phyloP scores from a whole-genome alignment of 148 eudicot species.

The Beta vulgaris region DNA sequence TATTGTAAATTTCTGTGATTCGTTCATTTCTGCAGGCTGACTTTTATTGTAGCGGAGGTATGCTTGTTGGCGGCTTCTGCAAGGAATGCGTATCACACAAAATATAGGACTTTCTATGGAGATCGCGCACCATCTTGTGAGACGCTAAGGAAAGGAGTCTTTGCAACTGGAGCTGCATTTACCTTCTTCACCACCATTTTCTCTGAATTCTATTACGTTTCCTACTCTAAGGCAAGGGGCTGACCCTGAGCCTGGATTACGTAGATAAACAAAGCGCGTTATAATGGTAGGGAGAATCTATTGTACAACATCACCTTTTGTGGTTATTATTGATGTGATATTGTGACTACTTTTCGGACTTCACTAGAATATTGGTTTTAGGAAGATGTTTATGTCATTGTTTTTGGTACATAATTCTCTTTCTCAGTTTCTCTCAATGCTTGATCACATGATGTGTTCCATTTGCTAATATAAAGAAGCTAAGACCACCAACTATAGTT shows the following conservation, averaged over 20 bases:
- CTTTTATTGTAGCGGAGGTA: constrained; percentile 65
- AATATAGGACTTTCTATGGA: constrained; percentile 37
- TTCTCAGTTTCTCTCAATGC: too few species aligned
- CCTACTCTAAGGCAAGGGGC: constrained; percentile 53
- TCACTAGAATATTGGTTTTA: background rate
- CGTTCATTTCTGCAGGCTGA: constrained; percentile 48
- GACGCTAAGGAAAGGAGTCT: constrained; percentile 82
- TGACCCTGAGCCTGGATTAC: constrained; percentile 27
- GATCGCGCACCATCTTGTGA: constrained; percentile 59
- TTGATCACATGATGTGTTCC: too few species aligned
- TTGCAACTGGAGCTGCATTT: constrained; percentile 91
- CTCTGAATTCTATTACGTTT: constrained; percentile 63
- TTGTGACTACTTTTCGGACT: background rate
- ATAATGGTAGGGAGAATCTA: background rate
- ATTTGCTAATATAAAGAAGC: too few species aligned
- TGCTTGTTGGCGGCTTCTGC: constrained; percentile 80
- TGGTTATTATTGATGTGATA: background rate
- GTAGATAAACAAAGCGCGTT: background rate
- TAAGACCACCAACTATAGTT: too few species aligned
- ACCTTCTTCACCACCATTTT: constrained; percentile 59
- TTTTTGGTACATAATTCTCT: too few species aligned
- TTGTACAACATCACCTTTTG: background rate
- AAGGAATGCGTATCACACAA: constrained; percentile 66
- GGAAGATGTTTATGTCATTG: background rate
- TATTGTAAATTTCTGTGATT: background rate